Evolutionary conservation across 2,329 filamentous ascomycete genomes (phyloP).

Genomic region (Gremmenia infestans): DNA sequence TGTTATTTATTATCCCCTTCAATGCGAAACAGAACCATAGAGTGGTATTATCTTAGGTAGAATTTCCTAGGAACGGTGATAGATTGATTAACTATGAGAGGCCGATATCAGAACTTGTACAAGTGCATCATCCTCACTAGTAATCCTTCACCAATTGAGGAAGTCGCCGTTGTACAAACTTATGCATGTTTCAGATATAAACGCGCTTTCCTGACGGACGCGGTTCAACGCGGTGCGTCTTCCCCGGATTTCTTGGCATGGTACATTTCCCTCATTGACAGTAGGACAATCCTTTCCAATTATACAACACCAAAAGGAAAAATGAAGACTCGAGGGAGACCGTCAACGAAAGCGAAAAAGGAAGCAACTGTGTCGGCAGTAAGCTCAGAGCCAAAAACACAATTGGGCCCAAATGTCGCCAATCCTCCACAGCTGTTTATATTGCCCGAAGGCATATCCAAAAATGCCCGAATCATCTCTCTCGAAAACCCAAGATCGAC

Average conservation of each 20-base stretch:
- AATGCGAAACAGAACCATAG: neutral
- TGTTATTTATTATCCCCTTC: conserved; percentile 6
- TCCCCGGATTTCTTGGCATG: neutral
- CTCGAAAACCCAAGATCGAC: conserved; percentile 54
- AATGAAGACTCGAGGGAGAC: conserved; percentile 28
- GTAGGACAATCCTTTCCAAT: neutral
- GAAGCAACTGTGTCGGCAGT: conserved; percentile 20
- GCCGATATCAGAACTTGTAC: too few relatives aligned
- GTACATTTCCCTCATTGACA: too few relatives aligned
- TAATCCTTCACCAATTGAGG: neutral
- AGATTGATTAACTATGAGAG: neutral
- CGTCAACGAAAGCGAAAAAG: conserved; percentile 19
- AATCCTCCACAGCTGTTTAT: conserved; percentile 55
- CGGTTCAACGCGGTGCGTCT: neutral
- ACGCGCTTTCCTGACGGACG: neutral
- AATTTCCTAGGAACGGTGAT: neutral
- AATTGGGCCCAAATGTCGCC: conserved; percentile 27
- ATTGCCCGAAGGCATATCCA: conserved; percentile 49
- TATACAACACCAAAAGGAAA: conserved; percentile 5
- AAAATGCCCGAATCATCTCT: conserved; percentile 53
- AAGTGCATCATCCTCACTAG: neutral
- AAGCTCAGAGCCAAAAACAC: conserved; percentile 24
- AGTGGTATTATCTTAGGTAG: neutral
- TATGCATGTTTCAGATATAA: neutral
- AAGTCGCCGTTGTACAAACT: neutral